Evolutionary conservation across 2,329 filamentous ascomycete genomes (phyloP), one percentile per base, ranked within the genome.

Genomic region (Colletotrichum ledebouriae): DNA sequence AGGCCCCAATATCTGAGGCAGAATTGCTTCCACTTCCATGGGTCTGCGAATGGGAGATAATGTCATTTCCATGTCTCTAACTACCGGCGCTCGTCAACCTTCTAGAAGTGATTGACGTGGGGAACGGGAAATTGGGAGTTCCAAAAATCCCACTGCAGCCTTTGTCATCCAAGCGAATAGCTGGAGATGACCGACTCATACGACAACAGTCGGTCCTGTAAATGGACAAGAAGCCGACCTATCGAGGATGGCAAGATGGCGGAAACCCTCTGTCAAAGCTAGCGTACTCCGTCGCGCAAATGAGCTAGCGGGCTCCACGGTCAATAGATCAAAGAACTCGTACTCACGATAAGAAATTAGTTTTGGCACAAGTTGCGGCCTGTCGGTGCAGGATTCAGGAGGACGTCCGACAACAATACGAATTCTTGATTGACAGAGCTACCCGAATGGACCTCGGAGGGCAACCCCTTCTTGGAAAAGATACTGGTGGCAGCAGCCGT

Each of bases 51-150:
- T 41, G 61, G 66, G 66, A 70, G 69, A 70, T 70, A 50, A 70
- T 53, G 50, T 70, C 69, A 70, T 70, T 70, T 70, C 69, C 60
- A 64, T 66, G 44, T 42, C 57, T 56, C 57, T 41, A 60, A 66
- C 69, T 70, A 69, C 66, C 66, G 69, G 42, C 39, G 53, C 65
- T 63, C 46, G 37, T 70, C 50, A 65, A 69, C 55, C 69, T 70
- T 70, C 69, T 69, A 70, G 69, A 70, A 70, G 60, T 60, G 60
- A 63, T 59, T 70, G 47, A 33, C 69, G 69, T 70, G 69, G 69
- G 56, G 69, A 61, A 62, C 39, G 66, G 66, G 69, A 70, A 47
- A 70, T 70, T 70, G 69, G 50, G 39, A 44, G 58, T 58, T n/a
- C 60, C 66, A 60, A 49, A 57, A 49, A 60, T 58, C 7, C 52